Base-by-base conservation (phyloP, 495 filamentous ascomycete species). In the Xylaria bambusicola region DNA sequence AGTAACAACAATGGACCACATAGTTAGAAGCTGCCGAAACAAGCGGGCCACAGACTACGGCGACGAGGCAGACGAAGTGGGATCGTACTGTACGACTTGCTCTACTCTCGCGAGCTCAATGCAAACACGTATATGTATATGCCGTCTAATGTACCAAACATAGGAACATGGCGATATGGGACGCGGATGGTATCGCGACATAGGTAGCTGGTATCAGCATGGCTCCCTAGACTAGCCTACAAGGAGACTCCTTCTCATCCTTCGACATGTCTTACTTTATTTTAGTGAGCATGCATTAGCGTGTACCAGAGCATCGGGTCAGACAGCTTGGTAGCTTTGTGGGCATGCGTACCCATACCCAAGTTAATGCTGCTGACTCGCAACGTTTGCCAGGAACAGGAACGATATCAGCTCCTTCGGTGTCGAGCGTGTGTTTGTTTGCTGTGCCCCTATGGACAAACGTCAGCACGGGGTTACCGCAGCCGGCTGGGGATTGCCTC, bases 291-390 rank as follows among this genome's bases (percentile, higher is more conserved):
- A 66, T 71, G 68, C 68, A 71, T 71, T 71, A 71, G 68, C 68
- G 68, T 71, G 68, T 71, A 71, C 68, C 68, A 66, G 68, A 71
- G 66, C 66, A 71, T 71, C 68, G 68, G 68, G 68, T 71, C 68
- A 63, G 61, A 66, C 65, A 53, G 41, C 44, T 53, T 40, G 29
- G 21, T 24, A 48, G n/a, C n/a, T n/a, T n/a, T n/a, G n/a, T n/a
- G n/a, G n/a, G n/a, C n/a, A n/a, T 47, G 55, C 55, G 55, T 49
- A 49, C 42, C 56, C 56, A 58, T 49, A n/a, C n/a, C n/a, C n/a
- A n/a, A n/a, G n/a, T n/a, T n/a, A 58, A 40, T 24, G 45, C 35
- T 45, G 27, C 41, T 56, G 24, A 56, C 12, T 20, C 36, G 52
- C 44, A 20, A 17, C 8, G n/a, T 44, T 13, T 26, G 36, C n/a